phyloP scores from a whole-genome alignment of 495 filamentous ascomycete genomes.

The Neurospora cerealis region DNA sequence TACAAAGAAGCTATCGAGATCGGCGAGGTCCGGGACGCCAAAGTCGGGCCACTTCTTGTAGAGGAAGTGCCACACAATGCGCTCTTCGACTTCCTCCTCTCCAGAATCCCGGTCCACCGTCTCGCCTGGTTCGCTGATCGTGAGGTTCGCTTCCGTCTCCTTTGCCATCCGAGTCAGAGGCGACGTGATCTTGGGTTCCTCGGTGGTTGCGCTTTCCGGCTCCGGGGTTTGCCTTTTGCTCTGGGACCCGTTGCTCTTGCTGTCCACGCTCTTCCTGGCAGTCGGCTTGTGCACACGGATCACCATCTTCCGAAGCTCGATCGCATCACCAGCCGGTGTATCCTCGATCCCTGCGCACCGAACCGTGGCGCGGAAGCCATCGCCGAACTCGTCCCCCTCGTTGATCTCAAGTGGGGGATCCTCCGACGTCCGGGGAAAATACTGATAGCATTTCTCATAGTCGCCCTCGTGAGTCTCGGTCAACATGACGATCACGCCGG shows the following conservation, averaged over 20 bases:
- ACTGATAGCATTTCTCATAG: constrained; percentile 85
- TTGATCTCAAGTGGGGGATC: constrained; percentile 45
- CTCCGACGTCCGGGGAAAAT: constrained; percentile 60
- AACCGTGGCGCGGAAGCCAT: constrained; percentile 49
- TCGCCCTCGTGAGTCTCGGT: constrained; percentile 77
- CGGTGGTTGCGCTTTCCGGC: neutral
- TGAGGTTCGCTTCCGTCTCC: constrained; percentile 4
- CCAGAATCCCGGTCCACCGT: neutral
- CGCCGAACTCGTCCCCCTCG: constrained; percentile 49
- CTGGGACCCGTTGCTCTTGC: neutral
- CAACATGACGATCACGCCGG: constrained; percentile 89
- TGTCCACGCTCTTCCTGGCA: neutral
- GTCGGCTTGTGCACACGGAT: constrained; percentile 28
- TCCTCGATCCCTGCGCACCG: constrained; percentile 40
- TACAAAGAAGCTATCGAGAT: constrained; percentile 67
- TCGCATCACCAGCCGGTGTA: constrained; percentile 37
- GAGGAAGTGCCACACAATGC: constrained; percentile 77
- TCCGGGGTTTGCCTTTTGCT: neutral
- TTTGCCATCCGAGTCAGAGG: neutral
- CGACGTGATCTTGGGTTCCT: neutral
- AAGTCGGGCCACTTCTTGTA: constrained; percentile 95
- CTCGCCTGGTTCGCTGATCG: neutral
- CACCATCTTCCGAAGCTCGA: constrained; percentile 43
- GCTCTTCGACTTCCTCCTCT: constrained; percentile 43
- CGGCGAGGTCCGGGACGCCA: constrained; percentile 69